A percentile compares a stretch with the other conserved stretches of the same genome.
Evolutionary conservation across 148 eudicot species (phyloP).

Genomic region (Vaccinium corymbosum): DNA sequence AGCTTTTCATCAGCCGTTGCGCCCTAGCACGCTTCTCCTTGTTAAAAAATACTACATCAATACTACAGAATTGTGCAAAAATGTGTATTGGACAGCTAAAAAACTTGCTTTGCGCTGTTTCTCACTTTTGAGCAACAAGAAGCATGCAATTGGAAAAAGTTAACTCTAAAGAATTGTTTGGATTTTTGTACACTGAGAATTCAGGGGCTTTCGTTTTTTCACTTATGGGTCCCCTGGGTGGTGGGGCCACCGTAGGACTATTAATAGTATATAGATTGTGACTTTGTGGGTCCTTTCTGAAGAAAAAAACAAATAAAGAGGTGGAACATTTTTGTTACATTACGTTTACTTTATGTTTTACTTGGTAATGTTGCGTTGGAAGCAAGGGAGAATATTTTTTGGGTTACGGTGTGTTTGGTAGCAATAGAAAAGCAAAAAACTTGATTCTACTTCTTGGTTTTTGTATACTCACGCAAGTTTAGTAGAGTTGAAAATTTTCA

Average conservation of each 20-base stretch:
- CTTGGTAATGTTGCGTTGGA: slow-evolving; percentile 17
- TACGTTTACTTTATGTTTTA: neutral
- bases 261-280: no score
- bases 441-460: neutral
- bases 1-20: no score
- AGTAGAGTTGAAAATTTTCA: no score
- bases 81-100: neutral
- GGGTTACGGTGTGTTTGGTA: slow-evolving; percentile 20
- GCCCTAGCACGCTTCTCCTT: no score
- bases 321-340: neutral
- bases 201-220: no score
- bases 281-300: neutral
- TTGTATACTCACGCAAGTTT: no score
- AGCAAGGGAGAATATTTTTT: slow-evolving; percentile 13
- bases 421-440: neutral
- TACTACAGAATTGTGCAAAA: no score
- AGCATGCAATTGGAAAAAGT: neutral
- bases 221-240: no score
- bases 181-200: no score
- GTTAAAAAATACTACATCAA: no score
- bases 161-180: no score
- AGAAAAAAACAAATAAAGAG: neutral
- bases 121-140: neutral
- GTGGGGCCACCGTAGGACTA: neutral
- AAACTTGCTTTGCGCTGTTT: neutral